Evolutionary conservation across 179 eudicot species (phyloP).

Genomic region (Actinidia arguta): DNA sequence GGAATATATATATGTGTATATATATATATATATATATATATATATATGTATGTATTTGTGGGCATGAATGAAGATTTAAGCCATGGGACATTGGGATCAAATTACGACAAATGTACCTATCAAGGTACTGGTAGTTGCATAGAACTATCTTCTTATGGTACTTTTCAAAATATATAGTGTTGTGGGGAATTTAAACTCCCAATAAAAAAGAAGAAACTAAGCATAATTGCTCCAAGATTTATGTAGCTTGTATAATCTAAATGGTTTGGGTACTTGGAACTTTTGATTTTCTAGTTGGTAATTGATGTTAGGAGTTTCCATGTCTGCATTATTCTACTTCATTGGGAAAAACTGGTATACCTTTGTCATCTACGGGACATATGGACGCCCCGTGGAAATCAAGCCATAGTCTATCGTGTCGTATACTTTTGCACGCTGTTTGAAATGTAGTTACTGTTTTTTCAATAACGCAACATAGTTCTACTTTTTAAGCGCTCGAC

Average conservation of each 20-base stretch:
- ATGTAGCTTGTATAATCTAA: neutral
- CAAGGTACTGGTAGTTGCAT: neutral
- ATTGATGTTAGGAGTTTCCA: neutral
- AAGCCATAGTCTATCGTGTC: neutral
- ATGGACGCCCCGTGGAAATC: neutral
- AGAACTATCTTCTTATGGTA: neutral
- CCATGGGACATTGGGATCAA: neutral
- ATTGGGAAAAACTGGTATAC: neutral
- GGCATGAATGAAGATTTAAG: neutral
- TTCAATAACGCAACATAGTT: neutral
- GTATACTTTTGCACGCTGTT: neutral
- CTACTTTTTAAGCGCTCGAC: neutral
- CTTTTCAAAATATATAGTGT: neutral
- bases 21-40: neutral
- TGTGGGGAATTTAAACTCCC: neutral
- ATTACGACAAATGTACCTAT: neutral
- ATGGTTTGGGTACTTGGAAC: conserved; percentile 1
- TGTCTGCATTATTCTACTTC: neutral
- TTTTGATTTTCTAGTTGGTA: conserved; percentile 1
- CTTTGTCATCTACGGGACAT: neutral
- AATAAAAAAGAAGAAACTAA: neutral
- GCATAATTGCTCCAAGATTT: neutral
- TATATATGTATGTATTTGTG: neutral
- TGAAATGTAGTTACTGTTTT: neutral
- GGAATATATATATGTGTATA: too few relatives aligned